Base-by-base conservation (phyloP, 768 basidiomycete species). In the Lactifluus subvellereus region DNA sequence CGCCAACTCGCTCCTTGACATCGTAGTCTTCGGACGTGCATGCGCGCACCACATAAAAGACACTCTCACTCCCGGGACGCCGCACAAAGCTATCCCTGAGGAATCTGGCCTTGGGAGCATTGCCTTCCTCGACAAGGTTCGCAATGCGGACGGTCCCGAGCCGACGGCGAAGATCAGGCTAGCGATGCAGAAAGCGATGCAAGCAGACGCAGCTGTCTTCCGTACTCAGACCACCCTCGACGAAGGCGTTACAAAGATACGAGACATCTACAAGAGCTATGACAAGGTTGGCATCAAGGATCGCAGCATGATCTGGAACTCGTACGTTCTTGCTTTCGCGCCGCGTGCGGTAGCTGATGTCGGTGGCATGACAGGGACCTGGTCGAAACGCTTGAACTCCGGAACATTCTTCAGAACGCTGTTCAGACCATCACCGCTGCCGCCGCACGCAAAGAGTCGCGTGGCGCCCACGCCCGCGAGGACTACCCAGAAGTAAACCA, bases 221-320 rank as follows among this genome's bases (percentile, higher is more conserved):
- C 82, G 93, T 86, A 96, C 93, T 33, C 94, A 97, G 73, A 74
- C 84, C 67, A 86, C 86, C 57, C 80, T 99, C 64, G 96, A 98
- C 69, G 87, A 96, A 69, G 97, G 97, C 77, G 94, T 98, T 32
- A 70, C 83, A 76, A 94, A 93, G 78, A 79, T 99, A 70, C 81
- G 80, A 60, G 78, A 81, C 47, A 93, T 98, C 69, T 95, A 95
- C 82, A 85, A 88, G 72, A 91, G 83, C 71, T 98, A 86, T 76
- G 82, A 88, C 68, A 83, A 96, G 49, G 90, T 99, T 67, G 91
- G 95, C 58, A 91, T 97, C 80, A 94, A 97, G 80, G 97, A 98
- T 76, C 83, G 97, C 72, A 93, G 91, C 77, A 91, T 98, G 95
- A 97, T 98, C 76, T 99, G 96, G 97, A 98, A 98, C 79, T 92